Base-by-base conservation (phyloP, 139 green algal species). In the Asterochloris erici region DNA sequence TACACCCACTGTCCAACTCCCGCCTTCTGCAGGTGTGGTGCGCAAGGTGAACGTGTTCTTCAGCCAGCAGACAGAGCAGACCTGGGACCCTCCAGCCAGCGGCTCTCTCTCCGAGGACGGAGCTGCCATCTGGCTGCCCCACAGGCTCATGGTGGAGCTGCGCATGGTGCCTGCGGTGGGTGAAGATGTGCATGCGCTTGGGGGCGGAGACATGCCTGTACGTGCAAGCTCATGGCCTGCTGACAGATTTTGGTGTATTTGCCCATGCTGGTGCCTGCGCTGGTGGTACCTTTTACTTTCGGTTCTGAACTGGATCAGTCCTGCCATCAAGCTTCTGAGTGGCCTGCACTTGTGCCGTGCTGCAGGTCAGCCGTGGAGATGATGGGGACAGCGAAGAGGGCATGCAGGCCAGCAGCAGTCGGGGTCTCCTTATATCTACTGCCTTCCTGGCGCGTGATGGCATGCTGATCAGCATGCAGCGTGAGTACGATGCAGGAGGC, bases 121-220 rank as follows among this genome's bases (percentile, higher is more conserved):
- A 9, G 82, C 62, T 11, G 82, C 82, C n/a, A 27, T 85, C 66
- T 85, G 82, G 82, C 82, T 85, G 68, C 82, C 82, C 24, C 54
- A 63, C 66, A 81, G 73, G 11, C 29, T 61, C 19, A 24, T 85
- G 26, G n/a, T 85, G 47, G 75, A 85, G 82, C 76, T 85, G 68
- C 75, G 68, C 23, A 85, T 85, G 82, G 24, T 85, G 19, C 82
- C 82, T 12, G 63, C 78, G 76, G 68, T 82, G 17, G 11, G 75
- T 24, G 10, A 27, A 26, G 19, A 21, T 26, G 21, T 71, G 66
- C 21, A 4, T 71, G 66, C 21, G 17, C 19, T 4, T 26, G 4
- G 10, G 9, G 66, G 19, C 21, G 4, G 66, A 26, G 17, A 12
- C 4, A 4, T 13, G 66, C 21, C 9, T 26, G 66, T 71, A 71